A percentile compares a stretch with the other conserved stretches of the same genome.
Conservation (phyloP, 2,329 filamentous ascomycete genomes). For the Pleoardoris graminearum region DNA sequence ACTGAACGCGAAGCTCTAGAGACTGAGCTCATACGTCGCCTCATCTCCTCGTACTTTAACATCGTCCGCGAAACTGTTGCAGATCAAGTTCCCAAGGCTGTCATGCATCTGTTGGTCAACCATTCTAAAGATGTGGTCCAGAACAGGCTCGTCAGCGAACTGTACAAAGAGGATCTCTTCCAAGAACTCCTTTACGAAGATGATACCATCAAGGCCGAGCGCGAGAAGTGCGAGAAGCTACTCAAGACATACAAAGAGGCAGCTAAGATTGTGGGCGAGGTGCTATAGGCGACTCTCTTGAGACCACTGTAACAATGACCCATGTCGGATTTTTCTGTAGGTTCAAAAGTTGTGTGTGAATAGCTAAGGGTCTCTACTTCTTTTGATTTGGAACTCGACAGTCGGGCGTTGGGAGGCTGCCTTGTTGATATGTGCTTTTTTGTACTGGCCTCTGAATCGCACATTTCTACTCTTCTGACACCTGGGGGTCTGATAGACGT, state of each 20-base stretch:
- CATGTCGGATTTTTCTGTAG: conserved; percentile 22
- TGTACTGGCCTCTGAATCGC: conserved; percentile 18
- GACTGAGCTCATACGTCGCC: conserved; percentile 91
- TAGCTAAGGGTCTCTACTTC: conserved; percentile 24
- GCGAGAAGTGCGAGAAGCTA: conserved; percentile 97
- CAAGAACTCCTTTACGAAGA: conserved; percentile 96
- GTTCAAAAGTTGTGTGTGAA: conserved; percentile 30
- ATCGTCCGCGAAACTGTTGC: conserved; percentile 98
- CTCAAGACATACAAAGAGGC: conserved; percentile 96
- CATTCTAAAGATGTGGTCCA: conserved; percentile 98
- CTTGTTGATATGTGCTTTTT: conserved; percentile 19
- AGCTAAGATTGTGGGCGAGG: conserved; percentile 96
- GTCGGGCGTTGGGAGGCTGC: conserved; percentile 19
- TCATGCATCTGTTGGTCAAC: conserved; percentile 98
- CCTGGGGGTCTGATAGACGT: conserved; percentile 4
- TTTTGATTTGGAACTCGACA: conserved; percentile 5
- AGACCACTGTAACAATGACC: conserved; percentile 21
- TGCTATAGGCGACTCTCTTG: conserved; percentile 49
- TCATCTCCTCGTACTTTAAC: conserved; percentile 98
- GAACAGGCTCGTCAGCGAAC: conserved; percentile 90
- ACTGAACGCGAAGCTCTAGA: conserved; percentile 96
- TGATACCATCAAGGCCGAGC: conserved; percentile 93
- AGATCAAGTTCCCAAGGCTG: conserved; percentile 96
- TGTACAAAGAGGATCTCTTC: conserved; percentile 91
- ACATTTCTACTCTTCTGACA: conserved; percentile 33